phyloP scores from a whole-genome alignment of 495 filamentous ascomycete species.

The Extremus antarcticus region DNA sequence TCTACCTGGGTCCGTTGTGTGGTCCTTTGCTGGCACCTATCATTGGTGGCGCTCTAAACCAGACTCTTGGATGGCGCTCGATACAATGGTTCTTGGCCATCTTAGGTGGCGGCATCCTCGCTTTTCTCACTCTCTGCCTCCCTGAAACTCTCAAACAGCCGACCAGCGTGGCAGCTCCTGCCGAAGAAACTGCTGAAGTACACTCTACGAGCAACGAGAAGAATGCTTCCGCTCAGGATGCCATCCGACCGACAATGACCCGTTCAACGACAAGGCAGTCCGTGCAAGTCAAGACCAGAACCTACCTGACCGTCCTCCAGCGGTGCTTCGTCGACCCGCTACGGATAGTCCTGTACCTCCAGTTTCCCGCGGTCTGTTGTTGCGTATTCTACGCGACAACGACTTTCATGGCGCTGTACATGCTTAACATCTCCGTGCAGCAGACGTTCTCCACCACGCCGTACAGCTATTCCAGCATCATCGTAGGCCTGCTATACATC shows the following conservation, averaged over 20 bases:
- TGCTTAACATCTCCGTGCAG: conserved; percentile 80
- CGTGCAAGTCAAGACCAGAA: conserved; percentile 43
- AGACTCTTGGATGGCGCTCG: conserved; percentile 67
- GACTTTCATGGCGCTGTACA: conserved; percentile 71
- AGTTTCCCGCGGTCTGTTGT: conserved; percentile 66
- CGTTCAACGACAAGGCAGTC: conserved; percentile 55
- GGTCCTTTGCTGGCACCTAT: conserved; percentile 81
- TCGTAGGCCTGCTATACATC: conserved; percentile 74
- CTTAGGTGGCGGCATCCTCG: conserved; percentile 46
- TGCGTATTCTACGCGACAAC: conserved; percentile 75
- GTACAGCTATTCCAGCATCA: conserved; percentile 62
- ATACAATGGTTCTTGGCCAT: conserved; percentile 79
- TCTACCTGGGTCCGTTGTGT: conserved; percentile 82
- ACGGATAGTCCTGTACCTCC: conserved; percentile 63
- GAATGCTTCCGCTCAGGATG: conserved; percentile 1
- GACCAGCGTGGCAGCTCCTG: conserved; percentile 11
- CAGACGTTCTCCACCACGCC: conserved; percentile 60
- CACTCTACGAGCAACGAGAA: conserved; percentile 23
- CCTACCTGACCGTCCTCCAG: conserved; percentile 44
- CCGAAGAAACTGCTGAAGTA: conserved; percentile 2
- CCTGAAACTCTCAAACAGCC: conserved; percentile 29
- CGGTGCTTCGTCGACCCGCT: conserved; percentile 71
- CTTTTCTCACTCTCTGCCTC: conserved; percentile 40
- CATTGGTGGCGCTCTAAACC: conserved; percentile 65
- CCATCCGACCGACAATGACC: conserved; percentile 32